Evolutionary conservation across 306 rosid species (phyloP).

Genomic region (Pyrus communis): DNA sequence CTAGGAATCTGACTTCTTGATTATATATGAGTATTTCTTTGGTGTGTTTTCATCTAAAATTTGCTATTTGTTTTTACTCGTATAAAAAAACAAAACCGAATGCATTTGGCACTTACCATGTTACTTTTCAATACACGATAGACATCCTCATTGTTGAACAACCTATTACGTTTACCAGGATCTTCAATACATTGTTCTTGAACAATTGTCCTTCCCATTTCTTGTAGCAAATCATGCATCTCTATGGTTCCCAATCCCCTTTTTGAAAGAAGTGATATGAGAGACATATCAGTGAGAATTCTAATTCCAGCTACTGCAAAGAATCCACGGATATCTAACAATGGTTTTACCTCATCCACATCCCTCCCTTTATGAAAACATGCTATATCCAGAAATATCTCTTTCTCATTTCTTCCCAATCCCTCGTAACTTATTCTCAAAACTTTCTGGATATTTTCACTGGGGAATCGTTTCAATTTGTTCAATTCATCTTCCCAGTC

Average conservation of each 20-base stretch:
- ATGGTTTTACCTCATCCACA: not conserved
- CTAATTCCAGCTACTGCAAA: not conserved
- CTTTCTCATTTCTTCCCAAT: not conserved
- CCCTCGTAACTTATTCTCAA: not conserved
- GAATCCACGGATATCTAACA: not conserved
- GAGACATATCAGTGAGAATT: not conserved
- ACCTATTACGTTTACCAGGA: too few relatives aligned
- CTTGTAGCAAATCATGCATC: not conserved
- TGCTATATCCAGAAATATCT: not conserved
- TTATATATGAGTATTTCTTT: too few relatives aligned
- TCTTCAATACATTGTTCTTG: not conserved
- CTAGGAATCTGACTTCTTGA: too few relatives aligned
- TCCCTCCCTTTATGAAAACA: not conserved
- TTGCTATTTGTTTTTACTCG: too few relatives aligned
- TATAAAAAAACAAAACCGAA: too few relatives aligned
- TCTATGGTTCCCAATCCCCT: not conserved
- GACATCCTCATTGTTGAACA: too few relatives aligned
- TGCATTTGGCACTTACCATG: fast-evolving
- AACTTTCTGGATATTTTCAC: not conserved
- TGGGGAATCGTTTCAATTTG: not conserved
- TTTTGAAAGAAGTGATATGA: not conserved
- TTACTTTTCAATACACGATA: too few relatives aligned
- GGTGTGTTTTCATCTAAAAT: too few relatives aligned
- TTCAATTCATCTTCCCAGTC: not conserved
- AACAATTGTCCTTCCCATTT: not conserved